Base-by-base conservation (phyloP, 306 rosid genomes). In the Gynostemma pentaphyllum region DNA sequence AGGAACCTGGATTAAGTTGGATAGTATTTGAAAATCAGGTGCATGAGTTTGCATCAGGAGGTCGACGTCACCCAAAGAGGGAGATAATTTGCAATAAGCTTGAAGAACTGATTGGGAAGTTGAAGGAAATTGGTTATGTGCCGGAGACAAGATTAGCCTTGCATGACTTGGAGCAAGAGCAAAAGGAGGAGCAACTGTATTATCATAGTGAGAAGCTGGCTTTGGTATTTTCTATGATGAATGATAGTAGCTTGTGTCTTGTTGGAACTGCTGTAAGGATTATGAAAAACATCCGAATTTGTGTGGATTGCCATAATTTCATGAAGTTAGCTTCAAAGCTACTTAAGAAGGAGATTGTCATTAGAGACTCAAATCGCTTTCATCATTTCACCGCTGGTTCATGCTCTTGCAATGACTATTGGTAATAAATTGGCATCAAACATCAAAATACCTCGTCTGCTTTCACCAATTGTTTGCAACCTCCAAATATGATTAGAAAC, bases 151-250 rank as follows among this genome's bases (percentile, higher is more conserved):
- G 83, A 72, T 70, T 81, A 60, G 82, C 86, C 13, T 74, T 83
- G 77, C 76, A 83, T 61, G 95, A 83, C 52, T 72, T 84, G 28
- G 95, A 91, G 68, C 74, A 70, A 75, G 97, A 85, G 73, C 91
- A 87, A 64, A 91, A 83, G 66, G 95, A 87, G 76, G 85, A 91
- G 73, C 89, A 85, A 45, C 70, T 91, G 68, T 74, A 75, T 62
- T 72, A 79, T 80, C 98, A 91, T 62, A 85, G 96, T 51, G 98
- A 91, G 79, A 91, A 87, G 77, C 78, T 91, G 77, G 95, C 98
- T 55, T 72, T 91, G 80, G 81, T 64, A 44, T 87, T 80, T 79
- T 83, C 89, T 57, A 46, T 83, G 41, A 80, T 85, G 83, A 83
- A 77, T 57, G 85, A 91, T 66, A 71, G 49, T 24, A 69, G 57